Evolutionary conservation across 371 early-diverging fungal genomes (phyloP), one percentile per base, ranked within the genome.

Genomic region (Apophysomyces elegans): DNA sequence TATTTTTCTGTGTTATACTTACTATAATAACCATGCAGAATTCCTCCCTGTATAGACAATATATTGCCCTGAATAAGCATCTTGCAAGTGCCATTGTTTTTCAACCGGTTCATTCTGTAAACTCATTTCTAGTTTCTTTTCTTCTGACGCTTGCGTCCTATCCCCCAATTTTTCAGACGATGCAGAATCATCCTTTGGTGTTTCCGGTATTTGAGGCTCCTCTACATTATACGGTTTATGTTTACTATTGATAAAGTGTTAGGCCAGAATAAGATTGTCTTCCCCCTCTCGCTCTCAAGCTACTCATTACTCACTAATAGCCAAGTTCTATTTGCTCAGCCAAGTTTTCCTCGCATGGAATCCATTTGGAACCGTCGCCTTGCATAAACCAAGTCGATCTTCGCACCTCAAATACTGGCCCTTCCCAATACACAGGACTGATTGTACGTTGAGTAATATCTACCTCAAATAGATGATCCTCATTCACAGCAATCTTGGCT

Each of bases 381-480:
- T 85, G 86, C 71, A 85, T 77, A 75, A 94, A 95, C 95, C 95
- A 95, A 0, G 89, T 87, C 5, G 92, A 92, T 44, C 95, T 82
- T 58, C 92, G 83, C 21, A 94, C 88, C 56, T 94, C 94, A 70
- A 87, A 93, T 7, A 82, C 84, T 2, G 92, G 87, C 0, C 95
- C 95, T 44, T 85, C 79, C 95, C 95, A 94, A 64, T 92, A 95
- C 14, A 95, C 86, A 14, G 93, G 92, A 59, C 79, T 84, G 41
- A 91, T 84, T 56, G 86, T 90, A 69, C 85, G 79, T 61, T 87
- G 85, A 16, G 82, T 75, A 16, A 93, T 87, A 70, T 92, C 86
- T 26, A 91, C 93, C 69, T 93, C 91, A 74, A 87, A 92, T 57
- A 95, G 78, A 60, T 89, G 78, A 67, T 93, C 93, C 65, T 94